Conservation (phyloP, 331 rosid genomes). For the Cydonia oblonga region DNA sequence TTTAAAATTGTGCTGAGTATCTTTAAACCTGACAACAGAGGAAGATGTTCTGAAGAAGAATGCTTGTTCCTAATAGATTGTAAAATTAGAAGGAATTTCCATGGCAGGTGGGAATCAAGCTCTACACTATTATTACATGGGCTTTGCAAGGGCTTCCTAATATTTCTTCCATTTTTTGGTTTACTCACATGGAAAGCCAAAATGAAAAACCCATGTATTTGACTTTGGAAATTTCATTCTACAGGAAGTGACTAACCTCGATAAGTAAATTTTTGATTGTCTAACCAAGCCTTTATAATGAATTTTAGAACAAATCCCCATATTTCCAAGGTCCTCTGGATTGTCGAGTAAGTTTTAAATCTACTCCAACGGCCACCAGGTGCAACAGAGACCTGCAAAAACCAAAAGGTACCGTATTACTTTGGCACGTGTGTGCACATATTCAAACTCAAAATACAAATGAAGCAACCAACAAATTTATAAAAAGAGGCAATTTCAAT, state of each 20-base stretch:
- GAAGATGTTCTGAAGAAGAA: no score
- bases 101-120: background rate
- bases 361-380: slow-evolving; percentile 99
- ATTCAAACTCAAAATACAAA: background rate
- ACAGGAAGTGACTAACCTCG: slow-evolving; percentile 35
- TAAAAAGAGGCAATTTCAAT: background rate
- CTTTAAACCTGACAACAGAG: no score
- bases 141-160: background rate
- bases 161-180: background rate
- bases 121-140: background rate
- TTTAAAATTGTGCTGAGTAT: no score
- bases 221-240: background rate
- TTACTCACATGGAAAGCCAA: background rate
- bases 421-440: background rate
- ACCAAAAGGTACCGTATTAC: background rate
- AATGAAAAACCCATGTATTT: background rate
- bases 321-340: slow-evolving; percentile 91
- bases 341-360: slow-evolving; percentile 89
- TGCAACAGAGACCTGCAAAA: slow-evolving; percentile 71
- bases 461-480: background rate
- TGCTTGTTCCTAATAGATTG: no score
- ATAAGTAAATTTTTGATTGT: slow-evolving; percentile 66
- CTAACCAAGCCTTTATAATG: slow-evolving; percentile 72
- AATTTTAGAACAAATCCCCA: slow-evolving; percentile 90
- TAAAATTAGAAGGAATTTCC: background rate